These are phyloP conservation scores for Saprolegnia diclina DNA, from an alignment of 352 stramenopile genomes.

Conservation along the genomic window DNA sequence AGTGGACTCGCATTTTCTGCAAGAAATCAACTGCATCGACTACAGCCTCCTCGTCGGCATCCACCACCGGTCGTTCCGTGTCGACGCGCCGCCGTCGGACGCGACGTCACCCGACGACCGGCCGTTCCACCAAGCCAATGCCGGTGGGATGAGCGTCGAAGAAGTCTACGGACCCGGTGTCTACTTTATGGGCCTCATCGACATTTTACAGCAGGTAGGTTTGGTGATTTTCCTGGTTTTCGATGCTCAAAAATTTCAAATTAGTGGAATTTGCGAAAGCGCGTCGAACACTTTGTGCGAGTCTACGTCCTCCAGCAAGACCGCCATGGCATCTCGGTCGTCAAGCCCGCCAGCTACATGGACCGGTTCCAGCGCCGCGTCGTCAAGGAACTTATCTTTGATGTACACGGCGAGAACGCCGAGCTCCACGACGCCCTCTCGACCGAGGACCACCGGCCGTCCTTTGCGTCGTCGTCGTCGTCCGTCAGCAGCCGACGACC, in stretches of 20 bases:
- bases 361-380: conserved; percentile 74
- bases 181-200: conserved; percentile 94
- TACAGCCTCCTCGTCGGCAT: conserved; percentile 93
- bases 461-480: conserved; percentile 6
- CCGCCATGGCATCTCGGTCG: conserved; percentile 60
- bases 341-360: conserved; percentile 64
- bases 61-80: conserved; percentile 85
- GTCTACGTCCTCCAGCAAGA: conserved; percentile 70
- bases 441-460: not conserved
- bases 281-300: conserved; percentile 78
- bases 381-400: conserved; percentile 67
- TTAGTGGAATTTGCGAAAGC: conserved; percentile 88
- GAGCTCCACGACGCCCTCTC: not conserved
- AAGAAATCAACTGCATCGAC: conserved; percentile 92
- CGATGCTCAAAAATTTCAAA: no score
- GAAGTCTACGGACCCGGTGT: conserved; percentile 87
- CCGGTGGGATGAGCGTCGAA: conserved; percentile 65
- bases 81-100: conserved; percentile 38
- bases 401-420: conserved; percentile 23
- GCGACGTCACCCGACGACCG: conserved; percentile 33
- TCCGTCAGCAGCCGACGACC: not conserved
- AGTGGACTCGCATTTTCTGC: conserved; percentile 86
- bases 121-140: conserved; percentile 42
- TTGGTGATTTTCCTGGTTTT: no score
- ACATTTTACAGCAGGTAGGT: conserved; percentile 89